phyloP scores from a whole-genome alignment of 495 filamentous ascomycete genomes.

The Ramalina peruviana region DNA sequence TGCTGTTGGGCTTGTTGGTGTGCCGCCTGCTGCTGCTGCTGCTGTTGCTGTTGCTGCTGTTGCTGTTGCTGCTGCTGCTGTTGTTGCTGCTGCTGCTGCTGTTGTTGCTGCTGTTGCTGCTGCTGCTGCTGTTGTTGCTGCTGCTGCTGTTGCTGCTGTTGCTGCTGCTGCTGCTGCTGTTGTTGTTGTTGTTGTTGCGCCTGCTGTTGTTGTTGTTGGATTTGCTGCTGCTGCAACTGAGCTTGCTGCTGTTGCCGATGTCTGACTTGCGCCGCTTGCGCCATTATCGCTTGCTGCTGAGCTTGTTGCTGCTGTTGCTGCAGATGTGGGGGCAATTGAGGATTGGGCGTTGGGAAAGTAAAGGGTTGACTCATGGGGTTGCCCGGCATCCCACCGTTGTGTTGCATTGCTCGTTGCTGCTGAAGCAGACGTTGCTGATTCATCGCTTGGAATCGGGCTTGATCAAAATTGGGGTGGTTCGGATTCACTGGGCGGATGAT shows the following conservation, averaged over 20 bases:
- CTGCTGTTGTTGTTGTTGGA: not conserved
- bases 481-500: slow-evolving; percentile 1
- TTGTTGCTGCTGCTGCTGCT: slow-evolving; percentile 16
- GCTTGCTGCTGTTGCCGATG: slow-evolving; percentile 19
- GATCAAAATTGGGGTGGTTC: not conserved
- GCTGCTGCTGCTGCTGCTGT: slow-evolving; percentile 4
- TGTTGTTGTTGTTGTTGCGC: slow-evolving; percentile 1
- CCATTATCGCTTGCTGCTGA: slow-evolving; percentile 33
- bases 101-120: slow-evolving; percentile 22
- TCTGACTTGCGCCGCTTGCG: slow-evolving; percentile 26
- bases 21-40: slow-evolving; percentile 23
- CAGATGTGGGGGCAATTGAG: slow-evolving; percentile 17
- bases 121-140: slow-evolving; percentile 28
- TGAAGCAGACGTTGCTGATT: slow-evolving; percentile 24
- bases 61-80: slow-evolving; percentile 15
- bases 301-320: slow-evolving; percentile 33
- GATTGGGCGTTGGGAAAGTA: slow-evolving; percentile 38
- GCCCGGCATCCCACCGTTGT: slow-evolving; percentile 35
- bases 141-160: slow-evolving; percentile 25
- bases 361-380: slow-evolving; percentile 43
- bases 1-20: slow-evolving; percentile 27
- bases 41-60: slow-evolving; percentile 20
- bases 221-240: slow-evolving; percentile 2
- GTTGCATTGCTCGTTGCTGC: slow-evolving; percentile 30
- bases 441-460: not conserved